Base-by-base conservation (phyloP, 805 yeast genomes). In the Debaryomyces maramus region DNA sequence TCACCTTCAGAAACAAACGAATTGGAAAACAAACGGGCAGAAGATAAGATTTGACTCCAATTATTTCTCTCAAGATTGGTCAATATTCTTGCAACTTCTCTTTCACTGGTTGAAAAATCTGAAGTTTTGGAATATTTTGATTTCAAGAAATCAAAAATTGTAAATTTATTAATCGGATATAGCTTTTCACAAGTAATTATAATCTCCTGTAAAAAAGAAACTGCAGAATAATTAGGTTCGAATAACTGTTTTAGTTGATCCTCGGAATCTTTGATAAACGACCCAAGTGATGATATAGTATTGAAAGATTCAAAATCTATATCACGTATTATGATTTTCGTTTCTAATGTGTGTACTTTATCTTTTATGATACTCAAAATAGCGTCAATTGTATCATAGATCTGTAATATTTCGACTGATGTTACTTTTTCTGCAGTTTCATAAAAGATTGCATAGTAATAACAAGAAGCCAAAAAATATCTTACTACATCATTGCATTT, bases 141-240 rank as follows among this genome's bases (percentile, higher is more conserved):
- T 10, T 45, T 33, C 31, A 69, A 47, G 39, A 49, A 69, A 20
- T 57, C 53, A 4, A 37, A 38, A n/a, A 69, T 50, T 1, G 70
- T 59, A n/a, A 65, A 51, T 24, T 60, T 63, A 34, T 60, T 65
- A 28, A 62, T 55, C 0, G 71, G 63, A 36, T 57, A 66, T 16
- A 70, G 51, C 30, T 51, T 53, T 28, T 59, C 58, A 45, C 72
- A 67, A 1, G 62, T 58, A 5, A 52, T 48, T 3, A 65, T 44
- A 13, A 50, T 48, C 14, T 55, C 45, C 5, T 52, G 48, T 20
- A 65, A 45, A 3, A 41, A 34, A 1, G 15, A 3, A 10, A 24
- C 11, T 15, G 28, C 11, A 4, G 13, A 10, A 2, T 13, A 15
- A 24, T 10, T 24, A 8, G 28, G 28, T 4, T 24, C 13, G 28